These are phyloP conservation scores for Eutrema heterophyllum DNA, from an alignment of 345 rosid species.

Conservation along the genomic window DNA sequence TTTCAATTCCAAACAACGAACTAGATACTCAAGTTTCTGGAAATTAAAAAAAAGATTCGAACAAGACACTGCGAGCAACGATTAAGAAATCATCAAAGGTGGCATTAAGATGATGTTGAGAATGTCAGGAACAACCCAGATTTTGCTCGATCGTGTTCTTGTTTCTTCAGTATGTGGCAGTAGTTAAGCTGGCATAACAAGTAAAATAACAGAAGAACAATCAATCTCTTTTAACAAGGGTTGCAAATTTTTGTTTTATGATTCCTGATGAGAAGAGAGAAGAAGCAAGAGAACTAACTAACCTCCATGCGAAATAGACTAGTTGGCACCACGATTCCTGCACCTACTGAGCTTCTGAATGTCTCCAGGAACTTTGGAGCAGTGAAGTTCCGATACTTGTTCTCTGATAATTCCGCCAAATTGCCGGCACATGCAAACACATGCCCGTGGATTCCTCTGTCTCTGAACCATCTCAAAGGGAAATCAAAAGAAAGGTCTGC, in stretches of 20 bases:
- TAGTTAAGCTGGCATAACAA: conserved; percentile 55
- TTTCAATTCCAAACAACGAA: conserved; percentile 11
- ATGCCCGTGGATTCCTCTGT: conserved; percentile 91
- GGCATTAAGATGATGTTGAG: conserved; percentile 35
- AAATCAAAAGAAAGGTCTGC: conserved; percentile 94
- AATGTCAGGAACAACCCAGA: conserved; percentile 58
- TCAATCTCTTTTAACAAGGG: background rate
- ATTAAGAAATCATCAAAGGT: conserved; percentile 2
- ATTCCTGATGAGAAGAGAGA: background rate
- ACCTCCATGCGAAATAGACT: conserved; percentile 87
- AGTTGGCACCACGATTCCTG: conserved; percentile 82
- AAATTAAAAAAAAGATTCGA: background rate
- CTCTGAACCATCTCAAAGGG: conserved; percentile 72
- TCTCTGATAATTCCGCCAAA: conserved; percentile 64
- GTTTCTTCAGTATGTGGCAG: conserved; percentile 59
- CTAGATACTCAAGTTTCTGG: background rate
- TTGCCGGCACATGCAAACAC: conserved; percentile 86
- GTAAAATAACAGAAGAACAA: conserved; percentile 16
- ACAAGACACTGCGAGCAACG: background rate
- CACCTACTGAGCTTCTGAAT: conserved; percentile 74
- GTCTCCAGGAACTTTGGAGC: conserved; percentile 55
- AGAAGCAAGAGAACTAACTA: conserved; percentile 17
- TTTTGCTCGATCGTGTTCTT: conserved; percentile 54
- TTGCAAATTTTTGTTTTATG: background rate
- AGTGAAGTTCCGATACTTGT: conserved; percentile 57